phyloP scores from a whole-genome alignment of 2,329 filamentous ascomycete genomes.

The Pseudopyrenochaeta lycopersici region DNA sequence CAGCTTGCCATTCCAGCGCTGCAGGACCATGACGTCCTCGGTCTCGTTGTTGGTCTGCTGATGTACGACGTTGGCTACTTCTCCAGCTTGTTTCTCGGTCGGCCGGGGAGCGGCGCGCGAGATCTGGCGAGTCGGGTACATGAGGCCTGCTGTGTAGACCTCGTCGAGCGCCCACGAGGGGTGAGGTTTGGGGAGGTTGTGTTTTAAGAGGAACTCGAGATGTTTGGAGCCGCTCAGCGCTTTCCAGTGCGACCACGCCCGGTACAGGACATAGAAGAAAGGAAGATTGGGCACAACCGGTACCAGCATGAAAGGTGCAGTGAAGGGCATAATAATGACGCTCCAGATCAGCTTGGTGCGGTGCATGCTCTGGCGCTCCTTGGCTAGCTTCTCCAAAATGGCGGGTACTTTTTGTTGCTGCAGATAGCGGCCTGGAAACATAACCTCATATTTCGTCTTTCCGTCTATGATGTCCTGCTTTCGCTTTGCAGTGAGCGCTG shows the following conservation, averaged over 20 bases:
- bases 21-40: slow-evolving; percentile 60
- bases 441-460: slow-evolving; percentile 73
- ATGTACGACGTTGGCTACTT: slow-evolving; percentile 50
- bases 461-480: slow-evolving; percentile 70
- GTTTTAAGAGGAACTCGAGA: slow-evolving; percentile 79
- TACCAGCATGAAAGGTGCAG: slow-evolving; percentile 81
- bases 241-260: slow-evolving; percentile 67
- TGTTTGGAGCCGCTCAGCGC: slow-evolving; percentile 86
- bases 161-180: slow-evolving; percentile 76
- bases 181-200: slow-evolving; percentile 72
- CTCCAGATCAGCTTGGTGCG: slow-evolving; percentile 81
- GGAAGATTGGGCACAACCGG: slow-evolving; percentile 92
- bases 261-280: slow-evolving; percentile 94
- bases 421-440: slow-evolving; percentile 79
- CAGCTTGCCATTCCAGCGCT: slow-evolving; percentile 61
- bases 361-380: slow-evolving; percentile 82
- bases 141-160: slow-evolving; percentile 70
- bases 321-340: slow-evolving; percentile 68
- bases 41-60: slow-evolving; percentile 51
- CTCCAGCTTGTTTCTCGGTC: slow-evolving; percentile 47
- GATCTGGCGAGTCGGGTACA: slow-evolving; percentile 53
- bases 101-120: slow-evolving; percentile 51
- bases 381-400: slow-evolving; percentile 76
- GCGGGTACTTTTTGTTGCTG: slow-evolving; percentile 68
- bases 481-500: slow-evolving; percentile 75